These are phyloP conservation scores for Oryza punctata DNA, from an alignment of 176 grass and related monocot species.

Conservation along the genomic window DNA sequence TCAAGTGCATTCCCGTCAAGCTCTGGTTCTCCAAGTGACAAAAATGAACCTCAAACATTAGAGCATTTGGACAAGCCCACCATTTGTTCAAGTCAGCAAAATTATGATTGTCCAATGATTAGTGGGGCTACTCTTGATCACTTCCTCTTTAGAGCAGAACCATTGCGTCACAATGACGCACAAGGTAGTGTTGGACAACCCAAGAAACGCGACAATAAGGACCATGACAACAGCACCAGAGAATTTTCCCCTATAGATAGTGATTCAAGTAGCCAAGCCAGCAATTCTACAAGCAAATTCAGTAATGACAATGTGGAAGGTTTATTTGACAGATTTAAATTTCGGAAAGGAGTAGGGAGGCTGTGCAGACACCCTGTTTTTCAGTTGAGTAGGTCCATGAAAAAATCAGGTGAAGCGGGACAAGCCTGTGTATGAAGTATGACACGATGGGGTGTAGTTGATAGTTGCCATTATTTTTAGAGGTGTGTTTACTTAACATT, in stretches of 20 bases:
- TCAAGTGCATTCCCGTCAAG: constrained; percentile 28
- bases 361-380: constrained; percentile 83
- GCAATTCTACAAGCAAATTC: constrained; percentile 40
- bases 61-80: constrained; percentile 33
- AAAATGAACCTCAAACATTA: constrained; percentile 53
- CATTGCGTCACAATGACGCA: constrained; percentile 40
- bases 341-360: constrained; percentile 82
- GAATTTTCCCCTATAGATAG: constrained; percentile 1
- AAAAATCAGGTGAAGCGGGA: constrained; percentile 67
- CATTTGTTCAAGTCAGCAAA: constrained; percentile 35
- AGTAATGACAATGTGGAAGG: constrained; percentile 46
- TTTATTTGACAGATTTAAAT: constrained; percentile 69
- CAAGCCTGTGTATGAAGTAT: constrained; percentile 81
- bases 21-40: constrained; percentile 72
- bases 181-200: constrained; percentile 25
- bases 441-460: constrained; percentile 41
- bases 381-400: constrained; percentile 79
- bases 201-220: constrained; percentile 28
- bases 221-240: constrained; percentile 16
- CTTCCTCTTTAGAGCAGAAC: constrained; percentile 55
- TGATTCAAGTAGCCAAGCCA: constrained; percentile 37
- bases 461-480: background rate
- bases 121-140: constrained; percentile 65
- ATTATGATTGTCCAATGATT: constrained; percentile 48
- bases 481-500: constrained; percentile 15